These are phyloP conservation scores for Linum usitatissimum DNA, from an alignment of 345 rosid genomes.

Conservation along the genomic window DNA sequence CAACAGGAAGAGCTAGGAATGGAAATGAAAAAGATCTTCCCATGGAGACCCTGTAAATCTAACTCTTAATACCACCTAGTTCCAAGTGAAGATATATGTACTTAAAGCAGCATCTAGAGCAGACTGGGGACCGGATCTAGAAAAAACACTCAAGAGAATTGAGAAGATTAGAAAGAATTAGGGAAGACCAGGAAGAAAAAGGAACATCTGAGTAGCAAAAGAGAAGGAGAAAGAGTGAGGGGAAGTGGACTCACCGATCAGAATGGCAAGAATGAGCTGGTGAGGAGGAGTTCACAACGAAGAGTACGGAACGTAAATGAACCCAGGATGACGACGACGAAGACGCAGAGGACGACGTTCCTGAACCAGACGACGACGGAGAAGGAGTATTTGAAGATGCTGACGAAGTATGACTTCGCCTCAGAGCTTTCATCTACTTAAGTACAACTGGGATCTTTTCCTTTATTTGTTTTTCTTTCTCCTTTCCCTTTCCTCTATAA, in stretches of 20 bases:
- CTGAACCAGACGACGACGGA: conserved; percentile 24
- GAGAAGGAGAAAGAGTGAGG: background rate
- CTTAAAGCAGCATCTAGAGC: background rate
- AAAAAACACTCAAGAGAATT: background rate
- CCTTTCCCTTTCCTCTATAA: conserved; percentile 29
- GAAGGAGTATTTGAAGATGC: conserved; percentile 31
- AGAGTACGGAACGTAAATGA: conserved; percentile 52
- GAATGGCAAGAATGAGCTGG: conserved; percentile 33
- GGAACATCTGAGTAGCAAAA: background rate
- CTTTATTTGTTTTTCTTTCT: no score
- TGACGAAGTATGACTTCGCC: conserved; percentile 48
- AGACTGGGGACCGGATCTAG: conserved; percentile 14
- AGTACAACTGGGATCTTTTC: background rate
- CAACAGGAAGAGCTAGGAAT: background rate
- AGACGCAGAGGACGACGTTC: conserved; percentile 17
- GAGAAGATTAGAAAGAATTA: no score
- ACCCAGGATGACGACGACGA: conserved; percentile 48
- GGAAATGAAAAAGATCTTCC: background rate
- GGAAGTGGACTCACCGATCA: conserved; percentile 36
- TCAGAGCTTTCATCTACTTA: conserved; percentile 39
- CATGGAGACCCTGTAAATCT: background rate
- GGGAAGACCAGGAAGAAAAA: background rate
- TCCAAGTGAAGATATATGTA: background rate
- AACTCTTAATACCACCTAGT: background rate
- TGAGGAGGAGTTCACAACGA: conserved; percentile 40